These are phyloP conservation scores for Viola pubescens DNA, from an alignment of 441 rosid species.

Conservation along the genomic window DNA sequence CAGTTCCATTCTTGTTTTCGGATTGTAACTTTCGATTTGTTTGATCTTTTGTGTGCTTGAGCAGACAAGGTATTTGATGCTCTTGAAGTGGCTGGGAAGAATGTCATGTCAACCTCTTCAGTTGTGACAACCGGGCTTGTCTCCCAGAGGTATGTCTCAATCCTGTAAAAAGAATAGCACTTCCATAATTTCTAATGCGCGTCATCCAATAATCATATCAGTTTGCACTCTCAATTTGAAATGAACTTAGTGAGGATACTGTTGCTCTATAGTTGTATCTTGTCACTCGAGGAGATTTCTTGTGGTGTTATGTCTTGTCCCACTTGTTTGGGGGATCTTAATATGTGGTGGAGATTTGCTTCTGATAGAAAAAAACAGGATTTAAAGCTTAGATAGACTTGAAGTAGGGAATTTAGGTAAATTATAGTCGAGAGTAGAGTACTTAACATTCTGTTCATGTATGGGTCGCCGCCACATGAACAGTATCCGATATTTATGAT, in stretches of 20 bases:
- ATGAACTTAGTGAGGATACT: not conserved
- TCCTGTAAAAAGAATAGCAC: not conserved
- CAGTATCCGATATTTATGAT: not conserved
- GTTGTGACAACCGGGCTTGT: slow-evolving; percentile 78
- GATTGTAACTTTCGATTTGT: not conserved
- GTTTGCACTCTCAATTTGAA: slow-evolving; percentile 13
- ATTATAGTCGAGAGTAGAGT: not conserved
- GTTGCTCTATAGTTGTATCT: not conserved
- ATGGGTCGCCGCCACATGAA: not conserved
- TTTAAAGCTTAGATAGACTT: not conserved
- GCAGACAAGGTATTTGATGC: slow-evolving; percentile 89
- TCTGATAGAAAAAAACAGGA: not conserved
- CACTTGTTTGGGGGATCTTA: slow-evolving; percentile 1
- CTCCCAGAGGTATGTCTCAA: slow-evolving; percentile 42
- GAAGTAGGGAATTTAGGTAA: not conserved
- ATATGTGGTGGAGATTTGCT: not conserved
- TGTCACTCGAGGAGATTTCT: not conserved
- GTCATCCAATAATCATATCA: not conserved
- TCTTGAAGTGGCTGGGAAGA: slow-evolving; percentile 78
- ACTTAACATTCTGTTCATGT: not conserved
- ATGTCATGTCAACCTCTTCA: slow-evolving; percentile 78
- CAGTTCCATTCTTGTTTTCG: too few relatives aligned
- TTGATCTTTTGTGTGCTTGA: not conserved
- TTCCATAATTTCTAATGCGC: not conserved
- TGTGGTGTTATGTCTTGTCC: slow-evolving; percentile 6